Base-by-base conservation (phyloP, 495 filamentous ascomycete genomes). In the Penicillium taxi region DNA sequence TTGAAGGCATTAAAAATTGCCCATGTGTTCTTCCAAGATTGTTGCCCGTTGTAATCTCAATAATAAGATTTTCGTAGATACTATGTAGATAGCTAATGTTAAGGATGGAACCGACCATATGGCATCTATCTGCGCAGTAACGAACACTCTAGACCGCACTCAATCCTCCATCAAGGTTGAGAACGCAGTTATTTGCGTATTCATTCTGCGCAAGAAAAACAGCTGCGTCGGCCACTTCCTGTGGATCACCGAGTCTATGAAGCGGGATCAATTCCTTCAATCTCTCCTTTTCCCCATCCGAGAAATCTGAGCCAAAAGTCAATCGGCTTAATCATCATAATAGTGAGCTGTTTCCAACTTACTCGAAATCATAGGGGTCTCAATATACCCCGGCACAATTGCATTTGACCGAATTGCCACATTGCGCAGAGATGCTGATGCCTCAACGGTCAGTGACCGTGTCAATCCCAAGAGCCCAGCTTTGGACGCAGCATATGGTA, bases 91-190 rank as follows among this genome's bases (percentile, higher is more conserved):
- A 4, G 9, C 6, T 24, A 24, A 11, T 24, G n/a, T n/a, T n/a
- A n/a, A n/a, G n/a, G n/a, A n/a, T n/a, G n/a, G n/a, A n/a, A n/a
- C n/a, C n/a, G n/a, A n/a, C n/a, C n/a, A n/a, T n/a, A n/a, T n/a
- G 20, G 22, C 17, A 13, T 4, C 26, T 26, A 26, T 35, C 13
- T 25, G 16, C 16, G 12, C 4, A 1, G 20, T 13, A 14, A 9
- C 11, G 20, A 4, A 26, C 13, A 28, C 5, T 14, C 49, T 50
- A 84, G 13, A 70, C 61, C 9, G 81, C 82, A 48, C 84, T 86
- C 36, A 89, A 50, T 1, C 86, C 86, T 12, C 86, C 86, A 54
- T 93, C 86, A n/a, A 94, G 67, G 48, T 86, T 88, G 6, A 94
- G 67, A 17, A 88, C 72, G 59, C 84, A 88, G 38, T 89, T 89